These are phyloP conservation scores for Starmerella apis DNA, from an alignment of 805 yeast genomes.

Conservation along the genomic window DNA sequence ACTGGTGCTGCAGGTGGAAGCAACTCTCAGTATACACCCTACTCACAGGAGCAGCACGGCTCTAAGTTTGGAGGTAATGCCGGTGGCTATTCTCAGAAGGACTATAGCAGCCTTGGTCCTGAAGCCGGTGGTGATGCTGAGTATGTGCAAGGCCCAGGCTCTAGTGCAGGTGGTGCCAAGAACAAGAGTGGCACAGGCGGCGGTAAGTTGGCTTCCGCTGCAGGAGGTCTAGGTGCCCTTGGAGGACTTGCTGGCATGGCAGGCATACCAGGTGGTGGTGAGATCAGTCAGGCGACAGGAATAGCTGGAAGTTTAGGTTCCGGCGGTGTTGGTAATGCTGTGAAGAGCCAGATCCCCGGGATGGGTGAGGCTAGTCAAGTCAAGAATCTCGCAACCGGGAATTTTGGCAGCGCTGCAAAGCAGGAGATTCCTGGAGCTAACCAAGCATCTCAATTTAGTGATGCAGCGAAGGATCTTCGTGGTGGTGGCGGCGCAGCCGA, in stretches of 20 bases:
- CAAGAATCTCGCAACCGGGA: conserved; percentile 8
- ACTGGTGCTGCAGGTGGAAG: conserved; percentile 1
- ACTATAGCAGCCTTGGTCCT: conserved; percentile 12
- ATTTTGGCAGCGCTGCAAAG: conserved; percentile 14
- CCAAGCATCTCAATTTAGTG: conserved; percentile 11
- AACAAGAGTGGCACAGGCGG: background rate
- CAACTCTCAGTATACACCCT: conserved; percentile 1
- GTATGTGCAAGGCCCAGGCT: conserved; percentile 5
- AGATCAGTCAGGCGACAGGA: conserved; percentile 8
- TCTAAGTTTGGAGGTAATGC: background rate
- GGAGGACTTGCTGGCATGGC: conserved; percentile 14
- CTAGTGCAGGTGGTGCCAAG: background rate
- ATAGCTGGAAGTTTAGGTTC: conserved; percentile 1
- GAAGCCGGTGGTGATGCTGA: background rate
- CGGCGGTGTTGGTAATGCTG: conserved; percentile 7
- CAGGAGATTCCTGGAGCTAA: conserved; percentile 14
- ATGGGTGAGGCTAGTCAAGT: conserved; percentile 9
- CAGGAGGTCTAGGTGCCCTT: conserved; percentile 14
- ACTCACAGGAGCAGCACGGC: conserved; percentile 1
- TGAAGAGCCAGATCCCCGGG: conserved; percentile 14
- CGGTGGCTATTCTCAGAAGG: conserved; percentile 11
- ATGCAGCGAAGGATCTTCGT: conserved; percentile 7
- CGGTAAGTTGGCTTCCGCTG: conserved; percentile 7
- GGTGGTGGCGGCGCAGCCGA: conserved; percentile 13
- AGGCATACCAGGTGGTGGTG: conserved; percentile 13